Evolutionary conservation across 2,329 filamentous ascomycete species (phyloP), one percentile per base, ranked within the genome.

Genomic region (Zalaria sp.): DNA sequence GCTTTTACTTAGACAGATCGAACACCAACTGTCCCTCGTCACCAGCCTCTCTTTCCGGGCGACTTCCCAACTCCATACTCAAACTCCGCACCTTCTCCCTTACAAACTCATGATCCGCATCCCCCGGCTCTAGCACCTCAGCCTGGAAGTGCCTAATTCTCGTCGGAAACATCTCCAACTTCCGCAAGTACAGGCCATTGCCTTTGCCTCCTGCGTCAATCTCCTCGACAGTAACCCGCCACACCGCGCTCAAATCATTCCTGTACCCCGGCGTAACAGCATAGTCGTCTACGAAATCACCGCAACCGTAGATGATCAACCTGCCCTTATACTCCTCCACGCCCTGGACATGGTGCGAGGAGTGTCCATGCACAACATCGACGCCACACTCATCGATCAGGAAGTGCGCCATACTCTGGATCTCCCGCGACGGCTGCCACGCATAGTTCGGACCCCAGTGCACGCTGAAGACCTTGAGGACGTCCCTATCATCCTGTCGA

Each of bases 221-320:
- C 35, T 50, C 49, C 25, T 40, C 40, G 3, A 63, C 55, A 39
- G 45, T 38, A 41, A 65, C 57, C 39, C 54, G 58, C 59, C 62
- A 65, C 10, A 62, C 44, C 18, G 57, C 62, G 10, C 61, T 58
- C 8, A 64, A 44, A 51, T 64, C 61, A 53, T 64, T 65, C 40
- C 60, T 48, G 49, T 45, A 64, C 34, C 52, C 47, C 25, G 38
- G 40, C 41, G 54, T 49, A n/a, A 63, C 10, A 3, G 54, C 56
- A 53, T 64, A 64, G 48, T 64, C 62, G 49, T 65, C 60, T n/a
- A 65, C 57, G 46, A 64, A 65, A 46, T 64, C 61, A 1, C 62
- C 62, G 43, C 61, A 65, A 0, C 61, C 61, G 35, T 64, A 65
- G 2, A 64, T 57, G 37, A 64, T 57, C 6, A 63, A 35, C 37